These are phyloP conservation scores for Bassia scoparia DNA, from an alignment of 148 eudicot species.

Conservation along the genomic window DNA sequence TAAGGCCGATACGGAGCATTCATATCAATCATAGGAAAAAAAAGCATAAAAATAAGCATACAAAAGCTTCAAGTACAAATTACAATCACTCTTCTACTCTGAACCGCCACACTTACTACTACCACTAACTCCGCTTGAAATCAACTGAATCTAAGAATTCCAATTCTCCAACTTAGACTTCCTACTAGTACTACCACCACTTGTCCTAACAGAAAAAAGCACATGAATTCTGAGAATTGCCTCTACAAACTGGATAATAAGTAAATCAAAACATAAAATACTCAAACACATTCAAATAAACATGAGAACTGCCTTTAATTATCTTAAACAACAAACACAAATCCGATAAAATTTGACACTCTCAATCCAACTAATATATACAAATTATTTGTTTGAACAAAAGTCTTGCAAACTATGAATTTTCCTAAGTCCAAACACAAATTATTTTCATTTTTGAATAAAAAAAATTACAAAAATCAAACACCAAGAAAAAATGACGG, in stretches of 20 bases:
- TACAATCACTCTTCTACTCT: slow-evolving; percentile 50
- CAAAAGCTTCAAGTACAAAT: slow-evolving; percentile 55
- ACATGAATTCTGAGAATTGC: slow-evolving; percentile 45
- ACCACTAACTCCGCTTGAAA: too few relatives aligned
- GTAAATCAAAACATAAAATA: slow-evolving; percentile 87
- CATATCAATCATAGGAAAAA: slow-evolving; percentile 59
- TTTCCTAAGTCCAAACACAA: too few relatives aligned
- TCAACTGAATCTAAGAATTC: slow-evolving; percentile 64
- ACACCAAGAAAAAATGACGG: too few relatives aligned
- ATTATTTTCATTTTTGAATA: too few relatives aligned
- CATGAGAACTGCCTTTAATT: slow-evolving; percentile 44
- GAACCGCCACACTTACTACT: slow-evolving; percentile 38
- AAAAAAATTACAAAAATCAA: too few relatives aligned
- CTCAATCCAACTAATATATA: too few relatives aligned
- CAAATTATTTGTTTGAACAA: too few relatives aligned
- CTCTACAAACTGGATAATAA: slow-evolving; percentile 81
- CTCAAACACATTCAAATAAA: slow-evolving; percentile 84
- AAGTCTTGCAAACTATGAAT: too few relatives aligned
- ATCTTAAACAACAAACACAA: slow-evolving; percentile 64
- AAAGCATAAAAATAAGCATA: slow-evolving; percentile 56
- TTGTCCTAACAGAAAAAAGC: slow-evolving; percentile 34
- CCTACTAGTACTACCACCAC: too few relatives aligned
- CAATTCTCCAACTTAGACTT: slow-evolving; percentile 72
- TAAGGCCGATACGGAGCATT: slow-evolving; percentile 49
- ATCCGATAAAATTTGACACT: slow-evolving; percentile 45